phyloP scores from a whole-genome alignment of 192 early-diverging fungal species.

The Jimgerdemannia lactiflua region DNA sequence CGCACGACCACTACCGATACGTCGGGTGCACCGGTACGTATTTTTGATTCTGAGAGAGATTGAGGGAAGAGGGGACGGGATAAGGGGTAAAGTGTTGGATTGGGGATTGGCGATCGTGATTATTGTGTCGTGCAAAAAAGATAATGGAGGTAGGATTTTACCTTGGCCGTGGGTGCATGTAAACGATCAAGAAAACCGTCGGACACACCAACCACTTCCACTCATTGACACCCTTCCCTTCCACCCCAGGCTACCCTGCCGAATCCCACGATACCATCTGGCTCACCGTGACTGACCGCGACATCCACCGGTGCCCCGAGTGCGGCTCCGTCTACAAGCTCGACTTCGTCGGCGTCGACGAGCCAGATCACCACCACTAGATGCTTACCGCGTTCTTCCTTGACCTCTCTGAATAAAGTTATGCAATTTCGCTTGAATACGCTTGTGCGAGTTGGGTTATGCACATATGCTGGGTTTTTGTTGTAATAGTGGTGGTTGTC shows the following conservation, averaged over 20 bases:
- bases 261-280: conserved; percentile 93
- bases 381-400: too few relatives aligned
- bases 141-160: background rate
- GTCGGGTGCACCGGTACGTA: conserved; percentile 91
- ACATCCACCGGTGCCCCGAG: conserved; percentile 91
- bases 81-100: conserved; percentile 7
- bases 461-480: too few relatives aligned
- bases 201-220: background rate
- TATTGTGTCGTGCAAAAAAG: background rate
- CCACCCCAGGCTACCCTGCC: conserved; percentile 76
- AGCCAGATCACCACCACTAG: too few relatives aligned
- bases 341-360: conserved; percentile 7
- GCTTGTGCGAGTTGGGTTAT: too few relatives aligned
- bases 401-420: too few relatives aligned
- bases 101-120: conserved; percentile 1
- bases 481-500: too few relatives aligned
- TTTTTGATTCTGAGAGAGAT: background rate
- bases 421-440: too few relatives aligned
- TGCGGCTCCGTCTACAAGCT: conserved; percentile 85
- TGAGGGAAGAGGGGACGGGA: background rate
- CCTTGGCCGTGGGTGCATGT: too few relatives aligned
- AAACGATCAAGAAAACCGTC: too few relatives aligned
- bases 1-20: conserved; percentile 75
- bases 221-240: background rate
- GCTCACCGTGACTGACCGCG: conserved; percentile 76